Evolutionary conservation across 2,329 filamentous ascomycete genomes (phyloP).

Genomic region (Aspergillus nomiae): DNA sequence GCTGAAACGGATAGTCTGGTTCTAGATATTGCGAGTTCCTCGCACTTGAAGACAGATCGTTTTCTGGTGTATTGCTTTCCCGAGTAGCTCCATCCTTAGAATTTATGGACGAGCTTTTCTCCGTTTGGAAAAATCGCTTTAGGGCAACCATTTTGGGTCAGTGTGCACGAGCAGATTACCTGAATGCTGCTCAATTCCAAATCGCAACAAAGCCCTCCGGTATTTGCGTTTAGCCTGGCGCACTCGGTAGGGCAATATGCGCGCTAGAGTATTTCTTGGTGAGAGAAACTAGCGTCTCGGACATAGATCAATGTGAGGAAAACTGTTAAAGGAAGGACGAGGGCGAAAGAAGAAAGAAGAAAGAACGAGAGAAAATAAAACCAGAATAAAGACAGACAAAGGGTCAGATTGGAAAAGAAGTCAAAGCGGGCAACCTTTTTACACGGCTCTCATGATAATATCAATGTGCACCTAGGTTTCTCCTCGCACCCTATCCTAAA

Average conservation of each 20-base stretch:
- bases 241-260: background rate
- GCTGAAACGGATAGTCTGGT: constrained; percentile 36
- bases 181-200: background rate
- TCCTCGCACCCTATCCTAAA: background rate
- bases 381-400: background rate
- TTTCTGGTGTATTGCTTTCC: constrained; percentile 1
- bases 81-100: constrained; percentile 14
- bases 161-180: background rate
- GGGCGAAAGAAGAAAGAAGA: too few species aligned
- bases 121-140: constrained; percentile 36
- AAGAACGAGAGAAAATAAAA: background rate
- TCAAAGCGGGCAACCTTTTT: background rate
- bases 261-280: background rate
- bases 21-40: constrained; percentile 24
- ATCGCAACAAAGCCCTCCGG: background rate
- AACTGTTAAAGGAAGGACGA: background rate
- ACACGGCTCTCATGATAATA: constrained; percentile 13
- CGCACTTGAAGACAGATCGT: constrained; percentile 13
- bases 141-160: constrained; percentile 34
- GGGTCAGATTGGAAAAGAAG: background rate
- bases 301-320: background rate
- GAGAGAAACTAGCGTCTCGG: too few species aligned
- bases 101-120: constrained; percentile 22
- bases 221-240: background rate
- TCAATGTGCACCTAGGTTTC: constrained; percentile 1